Evolutionary conservation across 192 early-diverging fungal genomes (phyloP).

Genomic region (Rhizophagus prolifer): DNA sequence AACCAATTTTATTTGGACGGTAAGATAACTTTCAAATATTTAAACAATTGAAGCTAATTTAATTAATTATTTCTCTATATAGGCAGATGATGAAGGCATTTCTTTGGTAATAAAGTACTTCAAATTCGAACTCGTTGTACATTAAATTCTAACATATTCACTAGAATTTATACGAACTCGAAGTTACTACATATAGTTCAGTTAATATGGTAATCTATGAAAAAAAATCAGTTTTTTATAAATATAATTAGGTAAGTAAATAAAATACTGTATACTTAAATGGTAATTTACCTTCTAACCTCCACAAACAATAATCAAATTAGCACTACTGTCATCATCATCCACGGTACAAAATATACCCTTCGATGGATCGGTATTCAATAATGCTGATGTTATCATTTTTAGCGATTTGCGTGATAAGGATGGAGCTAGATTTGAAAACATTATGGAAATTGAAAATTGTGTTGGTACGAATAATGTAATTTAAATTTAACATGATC

Average conservation of each 20-base stretch:
- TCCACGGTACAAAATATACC: constrained; percentile 42
- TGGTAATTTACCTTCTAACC: background rate
- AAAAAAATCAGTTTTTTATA: too few relatives aligned
- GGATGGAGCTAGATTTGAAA: constrained; percentile 36
- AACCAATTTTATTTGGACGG: too few relatives aligned
- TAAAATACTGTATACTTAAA: constrained; percentile 30
- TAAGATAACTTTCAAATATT: background rate
- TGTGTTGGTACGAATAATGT: too few relatives aligned
- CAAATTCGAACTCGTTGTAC: background rate
- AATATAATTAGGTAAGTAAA: constrained; percentile 61
- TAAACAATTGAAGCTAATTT: background rate
- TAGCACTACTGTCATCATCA: constrained; percentile 47
- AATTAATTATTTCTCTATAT: constrained; percentile 10
- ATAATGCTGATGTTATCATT: constrained; percentile 44
- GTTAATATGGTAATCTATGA: constrained; percentile 73
- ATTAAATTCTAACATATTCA: constrained; percentile 28
- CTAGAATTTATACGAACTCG: constrained; percentile 38
- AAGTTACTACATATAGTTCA: constrained; percentile 65
- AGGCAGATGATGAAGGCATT: constrained; percentile 57
- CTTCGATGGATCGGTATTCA: constrained; percentile 47
- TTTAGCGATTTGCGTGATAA: constrained; percentile 41
- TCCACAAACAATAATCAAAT: too few relatives aligned
- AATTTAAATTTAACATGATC: too few relatives aligned
- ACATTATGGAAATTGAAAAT: constrained; percentile 26
- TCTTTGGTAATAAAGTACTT: constrained; percentile 40